Percentiles rank a stretch among this genome's conserved stretches.
phyloP scores from a whole-genome alignment of 257 asterid genomes.

The Asclepias syriaca region DNA sequence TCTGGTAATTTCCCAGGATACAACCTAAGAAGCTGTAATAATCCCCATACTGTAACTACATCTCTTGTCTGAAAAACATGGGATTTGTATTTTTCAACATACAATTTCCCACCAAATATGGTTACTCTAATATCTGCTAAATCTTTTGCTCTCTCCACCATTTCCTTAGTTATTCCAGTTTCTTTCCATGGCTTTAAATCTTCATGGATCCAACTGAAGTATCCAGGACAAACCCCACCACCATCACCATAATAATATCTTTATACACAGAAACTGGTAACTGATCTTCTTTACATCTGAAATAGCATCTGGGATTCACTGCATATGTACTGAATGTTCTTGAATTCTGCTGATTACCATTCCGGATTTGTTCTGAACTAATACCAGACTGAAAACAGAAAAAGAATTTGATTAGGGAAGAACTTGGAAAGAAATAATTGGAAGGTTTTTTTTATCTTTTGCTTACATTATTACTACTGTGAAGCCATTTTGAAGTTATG shows the following conservation, averaged over 20 bases:
- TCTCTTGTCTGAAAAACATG: constrained; percentile 22
- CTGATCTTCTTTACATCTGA: constrained; percentile 36
- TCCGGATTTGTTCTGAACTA: constrained; percentile 27
- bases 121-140: constrained; percentile 24
- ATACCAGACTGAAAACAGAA: constrained; percentile 27
- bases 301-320: constrained; percentile 39
- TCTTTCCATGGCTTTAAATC: constrained; percentile 30
- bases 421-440: neutral
- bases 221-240: constrained; percentile 24
- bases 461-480: constrained; percentile 35
- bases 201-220: constrained; percentile 31
- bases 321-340: constrained; percentile 27
- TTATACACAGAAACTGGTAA: constrained; percentile 11
- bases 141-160: constrained; percentile 17
- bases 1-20: constrained; percentile 31
- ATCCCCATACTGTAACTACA: constrained; percentile 28
- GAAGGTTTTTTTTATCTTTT: too few relatives aligned
- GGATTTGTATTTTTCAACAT: constrained; percentile 12
- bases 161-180: constrained; percentile 26
- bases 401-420: neutral
- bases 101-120: constrained; percentile 23
- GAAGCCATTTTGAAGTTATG: constrained; percentile 44
- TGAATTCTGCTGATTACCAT: constrained; percentile 11
- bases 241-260: constrained; percentile 2
- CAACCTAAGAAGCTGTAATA: constrained; percentile 21